Conservation (phyloP, 495 filamentous ascomycete genomes). For the Friedmanniomyces simplex region DNA sequence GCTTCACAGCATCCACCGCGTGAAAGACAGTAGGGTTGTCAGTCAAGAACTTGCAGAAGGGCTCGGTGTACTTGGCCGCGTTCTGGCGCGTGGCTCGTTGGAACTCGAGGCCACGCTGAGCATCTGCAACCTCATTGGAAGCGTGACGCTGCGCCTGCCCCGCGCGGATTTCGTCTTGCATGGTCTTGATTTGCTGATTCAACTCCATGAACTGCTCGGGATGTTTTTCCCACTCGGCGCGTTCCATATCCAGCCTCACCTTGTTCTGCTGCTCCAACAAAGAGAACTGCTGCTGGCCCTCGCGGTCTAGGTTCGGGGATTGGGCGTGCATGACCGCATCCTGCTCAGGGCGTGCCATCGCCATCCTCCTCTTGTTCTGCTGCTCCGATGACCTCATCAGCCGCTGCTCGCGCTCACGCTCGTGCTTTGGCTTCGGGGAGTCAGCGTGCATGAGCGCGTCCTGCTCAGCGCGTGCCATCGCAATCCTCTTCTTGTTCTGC, state of each 20-base stretch:
- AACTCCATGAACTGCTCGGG: no score
- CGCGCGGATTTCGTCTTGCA: no score
- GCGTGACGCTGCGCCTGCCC: no score
- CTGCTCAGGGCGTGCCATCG: neutral
- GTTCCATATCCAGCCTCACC: neutral
- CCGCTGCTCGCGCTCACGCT: slow-evolving; percentile 45
- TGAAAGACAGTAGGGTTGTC: slow-evolving; percentile 91
- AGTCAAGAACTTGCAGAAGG: slow-evolving; percentile 81
- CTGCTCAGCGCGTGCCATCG: slow-evolving; percentile 56
- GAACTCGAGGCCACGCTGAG: no score
- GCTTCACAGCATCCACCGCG: slow-evolving; percentile 62
- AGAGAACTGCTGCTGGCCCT: neutral
- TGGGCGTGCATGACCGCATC: neutral
- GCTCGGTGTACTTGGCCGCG: slow-evolving; percentile 45
- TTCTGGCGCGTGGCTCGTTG: slow-evolving; percentile 1
- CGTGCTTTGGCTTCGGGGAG: neutral
- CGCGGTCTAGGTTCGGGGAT: neutral
- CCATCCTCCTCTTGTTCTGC: slow-evolving; percentile 41
- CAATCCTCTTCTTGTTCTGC: slow-evolving; percentile 89
- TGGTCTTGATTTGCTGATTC: no score
- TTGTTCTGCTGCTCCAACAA: no score
- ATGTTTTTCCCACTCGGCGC: no score
- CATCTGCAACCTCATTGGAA: no score
- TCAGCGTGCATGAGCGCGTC: neutral
- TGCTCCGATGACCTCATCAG: no score